Evolutionary conservation across 208 protist genomes (phyloP), one percentile per base, ranked within the genome.

Genomic region (Acanthamoeba quina): DNA sequence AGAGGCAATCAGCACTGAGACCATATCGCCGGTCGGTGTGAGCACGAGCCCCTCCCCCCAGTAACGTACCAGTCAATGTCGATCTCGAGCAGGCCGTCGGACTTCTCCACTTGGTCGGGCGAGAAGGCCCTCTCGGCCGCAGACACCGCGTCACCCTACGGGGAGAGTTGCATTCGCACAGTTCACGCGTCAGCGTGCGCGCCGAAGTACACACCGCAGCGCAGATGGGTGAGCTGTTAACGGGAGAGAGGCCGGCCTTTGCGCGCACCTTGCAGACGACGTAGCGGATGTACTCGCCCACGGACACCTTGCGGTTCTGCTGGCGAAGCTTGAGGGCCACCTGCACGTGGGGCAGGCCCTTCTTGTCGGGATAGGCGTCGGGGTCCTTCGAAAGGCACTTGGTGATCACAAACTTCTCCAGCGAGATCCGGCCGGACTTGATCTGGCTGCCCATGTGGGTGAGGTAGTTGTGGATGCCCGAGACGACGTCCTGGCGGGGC

Each of bases 401-500:
- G 41, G 98, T 99, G 96, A 99, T 99, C 54, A 99, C 97, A 96
- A 99, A 99, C 80, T 99, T 97, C 26, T 98, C 97, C 26, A 99
- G 97, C 17, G 95, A 88, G 70, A 98, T 97, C 17, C 96, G 93
- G 76, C 97, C 96, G 1, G 94, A 92, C 37, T 37, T 64, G 44
- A 29, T 31, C 80, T 54, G 19, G 44, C 98, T 95, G 19, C 95
- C 96, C 47, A 99, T 95, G 26, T 97, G 88, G 62, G 96, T 96
- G 93, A 99, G 97, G 95, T 99, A 99, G 17, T 96, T 96, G 92
- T 99, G 97, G 70, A 99, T 98, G 72, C 97, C 97, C 26, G 97
- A 89, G 68, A 98, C 93, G 26, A 97, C 60, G 64, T 99, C 98
- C 15, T 99, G 97, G 26, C 94, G 70, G 9, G 96, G 54, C n/a